Evolutionary conservation across 176 grass and related monocot species (phyloP), one percentile per base, ranked within the genome.

Genomic region (Metroxylon sagu): DNA sequence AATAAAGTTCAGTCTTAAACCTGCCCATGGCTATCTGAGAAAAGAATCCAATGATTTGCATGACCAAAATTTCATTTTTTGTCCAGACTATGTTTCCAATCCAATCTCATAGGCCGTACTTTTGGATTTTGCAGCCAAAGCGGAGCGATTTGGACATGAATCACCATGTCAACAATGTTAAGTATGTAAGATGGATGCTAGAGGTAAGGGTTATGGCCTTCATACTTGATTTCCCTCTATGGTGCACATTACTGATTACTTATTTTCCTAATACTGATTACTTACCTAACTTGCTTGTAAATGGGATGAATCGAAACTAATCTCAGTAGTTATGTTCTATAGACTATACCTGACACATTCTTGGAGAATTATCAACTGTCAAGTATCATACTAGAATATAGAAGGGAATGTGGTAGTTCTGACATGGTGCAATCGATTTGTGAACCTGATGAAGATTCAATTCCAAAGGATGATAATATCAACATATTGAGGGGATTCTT

Each of bases 121-220:
- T 43, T 3, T 43, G 35, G 35, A 43, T 51, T 62, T 74, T 83
- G 68, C 21, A 88, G 85, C 79, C 85, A 0, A 83, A 79, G 54
- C 27, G 85, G 48, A 79, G 79, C 7, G 85, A 83, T 60, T 50
- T 88, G 53, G 85, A 88, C 31, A 88, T 88, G 85, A 88, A 88
- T 68, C 68, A 88, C 25, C 85, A 88, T 6, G 85, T 88, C 59
- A 88, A 88, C 55, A 88, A 79, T 31, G 85, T 88, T 25, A 88
- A 88, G 64, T 88, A 88, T 48, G 79, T 88, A 26, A 61, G 79
- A 31, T 88, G 85, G 85, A 88, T 88, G 85, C 79, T 88, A 5
- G 76, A 88, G 85, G 85, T 79, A 83, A 64, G 35, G 8, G 35
- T 43, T 43, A 43, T 43, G 2, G 1, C 2, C 35, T 43, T 43